Base-by-base conservation (phyloP, 805 yeast genomes). In the Ogataea corticis region DNA sequence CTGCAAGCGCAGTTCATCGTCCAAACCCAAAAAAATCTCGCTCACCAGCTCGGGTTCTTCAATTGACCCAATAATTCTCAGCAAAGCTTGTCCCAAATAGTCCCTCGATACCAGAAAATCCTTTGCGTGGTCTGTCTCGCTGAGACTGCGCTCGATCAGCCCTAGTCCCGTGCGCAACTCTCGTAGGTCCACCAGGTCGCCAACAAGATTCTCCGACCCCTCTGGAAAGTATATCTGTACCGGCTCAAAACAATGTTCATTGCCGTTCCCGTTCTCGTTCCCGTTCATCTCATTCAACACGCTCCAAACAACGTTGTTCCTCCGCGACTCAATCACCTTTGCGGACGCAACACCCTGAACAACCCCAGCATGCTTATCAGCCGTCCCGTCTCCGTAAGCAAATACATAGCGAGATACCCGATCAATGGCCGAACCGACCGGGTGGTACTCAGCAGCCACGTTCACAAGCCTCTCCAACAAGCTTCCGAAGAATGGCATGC, bases 101-200 rank as follows among this genome's bases (percentile, higher is more conserved):
- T 36, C 42, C 14, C 42, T 48, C 27, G 48, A 45, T n/a, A 50
- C 38, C 10, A 36, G 28, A n/a, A 44, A 34, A 33, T 46, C 44
- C 16, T 41, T 13, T 14, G 16, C n/a, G 9, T 40, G 39, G n/a
- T 52, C 39, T n/a, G 50, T 51, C 21, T 51, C 52, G 27, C 49
- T 49, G 7, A 56, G 43, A 6, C 59, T 34, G 30, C 51, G 32
- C 37, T 50, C 50, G 15, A 60, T 42, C 12, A 58, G 39, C 15
- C 47, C 46, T 13, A 59, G 33, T 4, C 58, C 56, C 16, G 41
- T 45, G 7, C 44, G 41, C 2, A 55, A 27, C 29, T 30, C 31
- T 11, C 40, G 44, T 30, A 38, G 25, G 18, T 47, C 42, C n/a
- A 36, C n/a, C 6, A 41, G 41, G 16, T 29, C 38, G 13, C 33